Evolutionary conservation across 371 early-diverging fungal species (phyloP).

Genomic region (Modicella reniformis): DNA sequence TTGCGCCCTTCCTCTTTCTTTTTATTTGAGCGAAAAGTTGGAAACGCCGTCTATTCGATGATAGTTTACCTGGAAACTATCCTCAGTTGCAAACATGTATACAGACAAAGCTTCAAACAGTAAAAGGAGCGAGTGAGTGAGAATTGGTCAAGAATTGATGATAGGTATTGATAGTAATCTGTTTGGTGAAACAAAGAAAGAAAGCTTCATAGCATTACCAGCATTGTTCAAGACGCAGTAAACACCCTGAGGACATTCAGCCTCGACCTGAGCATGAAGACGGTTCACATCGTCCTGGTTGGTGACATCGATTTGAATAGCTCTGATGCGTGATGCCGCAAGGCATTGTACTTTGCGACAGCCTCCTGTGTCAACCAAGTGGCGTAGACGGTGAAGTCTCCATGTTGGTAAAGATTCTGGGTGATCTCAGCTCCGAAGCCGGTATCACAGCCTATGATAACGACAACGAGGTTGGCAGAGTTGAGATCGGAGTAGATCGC

Average conservation of each 20-base stretch:
- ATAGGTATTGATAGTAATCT: not conserved
- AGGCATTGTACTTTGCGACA: slow-evolving; percentile 40
- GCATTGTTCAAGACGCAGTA: slow-evolving; percentile 53
- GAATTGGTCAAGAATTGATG: slow-evolving; percentile 22
- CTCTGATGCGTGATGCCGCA: slow-evolving; percentile 39
- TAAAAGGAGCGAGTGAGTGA: too few relatives aligned
- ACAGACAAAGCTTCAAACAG: slow-evolving; percentile 52
- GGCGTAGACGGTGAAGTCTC: slow-evolving; percentile 49
- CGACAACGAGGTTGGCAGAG: slow-evolving; percentile 34
- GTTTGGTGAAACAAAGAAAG: not conserved
- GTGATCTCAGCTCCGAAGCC: slow-evolving; percentile 48
- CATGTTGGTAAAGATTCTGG: slow-evolving; percentile 38
- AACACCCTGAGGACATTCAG: slow-evolving; percentile 50
- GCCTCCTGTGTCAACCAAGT: slow-evolving; percentile 43
- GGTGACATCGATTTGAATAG: slow-evolving; percentile 48
- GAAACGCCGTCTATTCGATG: too few relatives aligned
- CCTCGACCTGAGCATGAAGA: slow-evolving; percentile 46
- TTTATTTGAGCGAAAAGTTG: too few relatives aligned
- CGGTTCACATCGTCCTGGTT: slow-evolving; percentile 47
- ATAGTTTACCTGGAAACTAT: slow-evolving; percentile 47
- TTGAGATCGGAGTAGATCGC: too few relatives aligned
- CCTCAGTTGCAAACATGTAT: slow-evolving; percentile 39
- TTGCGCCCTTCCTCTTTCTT: not conserved
- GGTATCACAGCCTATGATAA: slow-evolving; percentile 51
- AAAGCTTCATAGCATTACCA: slow-evolving; percentile 17